A percentile compares a stretch with the other conserved stretches of the same genome.
Evolutionary conservation across 2,329 filamentous ascomycete genomes (phyloP).

Genomic region (Metarhizium anisopliae): DNA sequence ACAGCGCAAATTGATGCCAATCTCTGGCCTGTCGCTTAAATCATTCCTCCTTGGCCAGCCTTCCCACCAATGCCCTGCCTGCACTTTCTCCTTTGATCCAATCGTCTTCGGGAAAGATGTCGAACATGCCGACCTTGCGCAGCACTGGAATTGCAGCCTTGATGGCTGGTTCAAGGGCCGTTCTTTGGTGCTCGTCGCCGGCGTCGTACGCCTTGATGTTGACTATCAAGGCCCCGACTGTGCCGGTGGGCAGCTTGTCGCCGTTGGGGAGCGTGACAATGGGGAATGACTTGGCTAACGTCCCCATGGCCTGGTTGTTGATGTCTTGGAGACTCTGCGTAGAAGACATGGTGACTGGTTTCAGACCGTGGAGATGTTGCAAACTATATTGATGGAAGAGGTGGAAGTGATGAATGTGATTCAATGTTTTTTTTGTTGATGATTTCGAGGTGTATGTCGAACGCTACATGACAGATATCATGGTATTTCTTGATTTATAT

Average conservation of each 20-base stretch:
- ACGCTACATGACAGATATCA: too few relatives aligned
- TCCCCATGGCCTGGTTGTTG: slow-evolving; percentile 9
- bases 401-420: neutral
- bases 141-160: neutral
- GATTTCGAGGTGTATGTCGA: too few relatives aligned
- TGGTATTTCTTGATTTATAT: too few relatives aligned
- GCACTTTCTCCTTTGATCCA: slow-evolving; percentile 4
- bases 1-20: too few relatives aligned
- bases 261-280: slow-evolving; percentile 3
- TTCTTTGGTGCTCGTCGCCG: neutral
- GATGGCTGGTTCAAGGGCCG: neutral
- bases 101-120: slow-evolving; percentile 7
- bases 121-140: slow-evolving; percentile 9
- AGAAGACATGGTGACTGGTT: neutral
- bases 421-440: too few relatives aligned
- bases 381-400: neutral
- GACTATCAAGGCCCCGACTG: slow-evolving; percentile 9
- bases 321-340: slow-evolving; percentile 4
- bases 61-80: slow-evolving; percentile 8
- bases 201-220: slow-evolving; percentile 8
- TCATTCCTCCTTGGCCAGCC: neutral
- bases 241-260: slow-evolving; percentile 8
- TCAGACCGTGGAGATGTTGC: neutral
- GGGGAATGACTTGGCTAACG: slow-evolving; percentile 5
- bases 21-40: too few relatives aligned